A percentile compares a stretch with the other conserved stretches of the same genome.
Conservation (phyloP, 345 rosid genomes). For the Erucastrum elatum region DNA sequence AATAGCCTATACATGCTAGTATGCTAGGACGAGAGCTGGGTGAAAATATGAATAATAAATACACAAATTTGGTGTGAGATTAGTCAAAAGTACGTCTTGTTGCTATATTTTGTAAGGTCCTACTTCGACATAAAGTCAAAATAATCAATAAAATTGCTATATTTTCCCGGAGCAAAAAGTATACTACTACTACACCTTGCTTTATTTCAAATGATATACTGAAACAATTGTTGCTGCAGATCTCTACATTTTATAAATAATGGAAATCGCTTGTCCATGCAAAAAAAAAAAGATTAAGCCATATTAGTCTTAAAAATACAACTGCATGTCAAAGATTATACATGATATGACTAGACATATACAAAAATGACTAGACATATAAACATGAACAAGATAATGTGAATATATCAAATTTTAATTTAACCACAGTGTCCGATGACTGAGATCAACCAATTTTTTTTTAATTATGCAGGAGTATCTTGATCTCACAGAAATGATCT, state of each 20-base stretch:
- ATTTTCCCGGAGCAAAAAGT: constrained; percentile 25
- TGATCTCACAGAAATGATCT: no score
- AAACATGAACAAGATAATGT: neutral
- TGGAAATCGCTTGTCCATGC: neutral
- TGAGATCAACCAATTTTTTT: no score
- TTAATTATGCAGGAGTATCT: no score
- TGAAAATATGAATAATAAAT: constrained; percentile 23
- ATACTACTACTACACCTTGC: neutral
- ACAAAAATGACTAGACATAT: neutral
- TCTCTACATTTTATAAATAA: neutral
- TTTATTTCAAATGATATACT: constrained; percentile 8
- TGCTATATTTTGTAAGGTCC: constrained; percentile 27
- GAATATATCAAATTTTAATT: no score
- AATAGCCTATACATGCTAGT: constrained; percentile 9
- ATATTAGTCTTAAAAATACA: neutral
- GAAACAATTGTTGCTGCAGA: constrained; percentile 6
- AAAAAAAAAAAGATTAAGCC: neutral
- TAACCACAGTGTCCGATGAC: no score
- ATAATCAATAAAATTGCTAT: constrained; percentile 23
- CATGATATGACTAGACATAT: neutral
- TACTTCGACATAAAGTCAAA: constrained; percentile 32
- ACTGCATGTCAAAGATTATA: neutral
- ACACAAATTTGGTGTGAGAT: constrained; percentile 25
- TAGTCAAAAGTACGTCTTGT: constrained; percentile 36
- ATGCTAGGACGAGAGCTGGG: constrained; percentile 8